Evolutionary conservation across 192 early-diverging fungal species (phyloP), one percentile per base, ranked within the genome.

Genomic region (Jimgerdemannia flammicorona): DNA sequence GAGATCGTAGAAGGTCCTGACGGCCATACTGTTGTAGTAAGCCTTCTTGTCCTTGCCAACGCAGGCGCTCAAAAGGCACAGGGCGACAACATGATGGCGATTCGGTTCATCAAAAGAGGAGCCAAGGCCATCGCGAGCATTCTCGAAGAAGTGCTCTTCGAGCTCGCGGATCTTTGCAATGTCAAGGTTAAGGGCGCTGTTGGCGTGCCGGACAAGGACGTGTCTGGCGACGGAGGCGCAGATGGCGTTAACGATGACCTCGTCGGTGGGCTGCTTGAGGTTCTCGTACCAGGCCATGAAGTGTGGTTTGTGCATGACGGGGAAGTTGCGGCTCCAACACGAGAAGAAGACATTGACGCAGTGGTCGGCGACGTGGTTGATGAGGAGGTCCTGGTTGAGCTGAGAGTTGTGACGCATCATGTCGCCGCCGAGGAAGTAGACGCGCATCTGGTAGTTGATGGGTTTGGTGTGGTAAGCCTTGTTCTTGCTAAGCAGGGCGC

Each of bases 41-140:
- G 72, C 70, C 9, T 72, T 65, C 40, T 72, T 54, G 4, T 71
- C 69, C 7, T 70, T 71, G 20, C 73, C 64, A 42, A 70, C 59
- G 3, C 42, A 54, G 11, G 43, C 44, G 43, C 71, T 70, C 72
- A 82, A 76, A 17, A 82, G 70, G 39, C 75, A 18, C 3, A 82
- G 29, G 3, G 81, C 66, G 66, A 76, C 40, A 18, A 82, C 43
- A 20, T 74, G 72, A n/a, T 77, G 76, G 40, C 81, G 74, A 43
- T 82, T 75, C 49, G 81, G 81, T 3, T 49, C 49, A 67, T 82
- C 81, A 72, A 82, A 79, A 29, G 77, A 78, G 54, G 74, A 67
- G 49, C 74, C 64, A 3, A 82, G 69, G n/a, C 72, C 70, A 40
- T 79, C 77, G 59, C 81, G 81, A 11, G 81, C 71, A 3, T 71